phyloP scores from a whole-genome alignment of 805 yeast genomes.

The Suhomyces emberorum region DNA sequence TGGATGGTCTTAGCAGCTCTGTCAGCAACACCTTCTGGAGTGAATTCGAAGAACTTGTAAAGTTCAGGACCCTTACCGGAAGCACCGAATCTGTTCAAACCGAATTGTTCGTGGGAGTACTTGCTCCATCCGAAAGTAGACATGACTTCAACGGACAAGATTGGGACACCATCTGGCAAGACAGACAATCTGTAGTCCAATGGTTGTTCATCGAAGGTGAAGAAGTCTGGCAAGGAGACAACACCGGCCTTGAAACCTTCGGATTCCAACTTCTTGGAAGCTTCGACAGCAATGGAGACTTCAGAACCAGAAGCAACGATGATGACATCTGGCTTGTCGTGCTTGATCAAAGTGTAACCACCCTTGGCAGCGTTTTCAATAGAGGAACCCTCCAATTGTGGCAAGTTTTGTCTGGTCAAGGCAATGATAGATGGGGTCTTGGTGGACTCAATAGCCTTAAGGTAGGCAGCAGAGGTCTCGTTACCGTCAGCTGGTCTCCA shows the following conservation, averaged over 20 bases:
- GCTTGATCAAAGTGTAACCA: constrained; percentile 73
- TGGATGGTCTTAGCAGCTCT: constrained; percentile 77
- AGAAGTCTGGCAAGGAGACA: constrained; percentile 91
- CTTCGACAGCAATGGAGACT: constrained; percentile 77
- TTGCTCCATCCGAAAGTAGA: constrained; percentile 89
- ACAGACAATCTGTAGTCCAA: constrained; percentile 78
- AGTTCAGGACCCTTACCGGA: constrained; percentile 86
- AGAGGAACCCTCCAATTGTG: constrained; percentile 90
- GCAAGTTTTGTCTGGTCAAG: constrained; percentile 80
- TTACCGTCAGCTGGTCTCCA: constrained; percentile 96
- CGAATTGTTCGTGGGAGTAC: constrained; percentile 95
- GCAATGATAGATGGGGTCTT: constrained; percentile 74
- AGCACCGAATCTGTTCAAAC: constrained; percentile 94
- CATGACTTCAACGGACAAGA: constrained; percentile 90
- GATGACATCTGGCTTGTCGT: constrained; percentile 64
- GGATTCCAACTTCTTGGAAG: constrained; percentile 66
- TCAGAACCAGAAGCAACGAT: constrained; percentile 94
- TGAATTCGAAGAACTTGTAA: constrained; percentile 84
- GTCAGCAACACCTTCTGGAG: constrained; percentile 86
- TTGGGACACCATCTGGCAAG: constrained; percentile 93
- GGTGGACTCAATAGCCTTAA: constrained; percentile 56
- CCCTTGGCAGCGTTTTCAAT: constrained; percentile 92
- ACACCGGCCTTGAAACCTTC: constrained; percentile 73
- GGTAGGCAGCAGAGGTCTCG: constrained; percentile 81
- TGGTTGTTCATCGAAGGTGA: constrained; percentile 82